phyloP scores from a whole-genome alignment of 2,329 filamentous ascomycete genomes.

The Xylariaceae sp. region DNA sequence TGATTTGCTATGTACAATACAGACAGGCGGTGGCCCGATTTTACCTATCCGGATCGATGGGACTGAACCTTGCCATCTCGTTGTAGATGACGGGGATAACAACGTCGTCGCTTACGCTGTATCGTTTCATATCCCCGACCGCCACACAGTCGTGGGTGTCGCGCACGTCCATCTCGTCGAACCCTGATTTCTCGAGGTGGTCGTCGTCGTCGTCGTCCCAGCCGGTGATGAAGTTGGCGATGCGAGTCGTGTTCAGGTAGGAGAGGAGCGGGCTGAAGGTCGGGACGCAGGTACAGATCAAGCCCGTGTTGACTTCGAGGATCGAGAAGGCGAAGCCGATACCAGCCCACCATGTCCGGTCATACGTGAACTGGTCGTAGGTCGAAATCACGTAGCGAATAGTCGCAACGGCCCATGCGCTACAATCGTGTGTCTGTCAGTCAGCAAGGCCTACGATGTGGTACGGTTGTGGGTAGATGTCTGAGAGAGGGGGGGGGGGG shows the following conservation, averaged over 20 bases:
- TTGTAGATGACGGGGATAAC: conserved; percentile 5
- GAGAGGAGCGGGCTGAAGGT: conserved; percentile 27
- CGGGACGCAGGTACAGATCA: conserved; percentile 29
- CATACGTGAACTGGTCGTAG: conserved; percentile 28
- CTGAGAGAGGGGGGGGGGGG: no score
- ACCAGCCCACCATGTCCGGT: conserved; percentile 30
- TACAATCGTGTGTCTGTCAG: not conserved
- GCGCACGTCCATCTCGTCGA: conserved; percentile 8
- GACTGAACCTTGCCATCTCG: conserved; percentile 18
- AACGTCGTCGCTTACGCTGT: conserved; percentile 1
- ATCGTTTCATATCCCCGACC: not conserved
- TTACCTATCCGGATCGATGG: conserved; percentile 13
- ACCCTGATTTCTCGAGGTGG: conserved; percentile 16
- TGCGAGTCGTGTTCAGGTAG: conserved; percentile 12
- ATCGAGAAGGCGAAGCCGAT: conserved; percentile 30
- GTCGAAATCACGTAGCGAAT: conserved; percentile 29
- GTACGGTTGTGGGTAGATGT: not conserved
- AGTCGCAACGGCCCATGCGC: conserved; percentile 29
- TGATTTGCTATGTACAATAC: not conserved
- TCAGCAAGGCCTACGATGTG: no score
- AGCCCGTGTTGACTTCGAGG: conserved; percentile 29
- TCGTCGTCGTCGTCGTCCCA: conserved; percentile 16
- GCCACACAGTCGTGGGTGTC: not conserved
- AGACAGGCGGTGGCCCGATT: conserved; percentile 4
- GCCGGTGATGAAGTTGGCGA: conserved; percentile 13